These are phyloP conservation scores for Theileria annulata DNA, from an alignment of 169 alveolate genomes.

Conservation along the genomic window DNA sequence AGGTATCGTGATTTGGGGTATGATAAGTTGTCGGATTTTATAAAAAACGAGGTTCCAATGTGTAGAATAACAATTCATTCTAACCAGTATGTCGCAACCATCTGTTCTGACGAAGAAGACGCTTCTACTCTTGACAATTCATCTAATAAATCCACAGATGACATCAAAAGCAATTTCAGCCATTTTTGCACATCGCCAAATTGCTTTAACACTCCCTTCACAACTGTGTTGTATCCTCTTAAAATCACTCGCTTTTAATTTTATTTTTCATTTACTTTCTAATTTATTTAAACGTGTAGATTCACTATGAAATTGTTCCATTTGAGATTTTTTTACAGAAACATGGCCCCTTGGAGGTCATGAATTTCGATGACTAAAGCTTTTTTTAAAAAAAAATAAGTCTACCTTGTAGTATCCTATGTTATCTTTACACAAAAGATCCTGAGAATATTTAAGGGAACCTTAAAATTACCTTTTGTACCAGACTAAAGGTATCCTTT, in stretches of 20 bases:
- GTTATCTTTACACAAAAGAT: constrained; percentile 45
- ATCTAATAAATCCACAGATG: not conserved
- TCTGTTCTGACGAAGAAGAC: not conserved
- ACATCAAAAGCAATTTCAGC: not conserved
- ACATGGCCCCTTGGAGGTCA: constrained; percentile 63
- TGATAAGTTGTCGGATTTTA: constrained; percentile 69
- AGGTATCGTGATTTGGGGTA: constrained; percentile 67
- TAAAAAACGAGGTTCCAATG: constrained; percentile 60
- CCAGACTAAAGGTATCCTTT: constrained; percentile 75
- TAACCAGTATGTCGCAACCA: not conserved
- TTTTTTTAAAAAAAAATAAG: not conserved
- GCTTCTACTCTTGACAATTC: not conserved
- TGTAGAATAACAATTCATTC: constrained; percentile 36
- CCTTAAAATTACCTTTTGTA: constrained; percentile 57
- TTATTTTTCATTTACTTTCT: not conserved
- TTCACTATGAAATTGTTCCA: constrained; percentile 58
- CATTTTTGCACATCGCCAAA: not conserved
- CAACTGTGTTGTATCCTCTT: constrained; percentile 22
- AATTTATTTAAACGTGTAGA: not conserved
- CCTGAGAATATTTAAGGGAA: constrained; percentile 14
- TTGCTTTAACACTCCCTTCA: not conserved
- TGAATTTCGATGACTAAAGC: constrained; percentile 44
- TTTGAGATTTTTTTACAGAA: constrained; percentile 33
- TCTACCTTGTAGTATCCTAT: constrained; percentile 66
- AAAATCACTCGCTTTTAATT: constrained; percentile 20